phyloP scores from a whole-genome alignment of 441 rosid genomes.

The Manihot esculenta region DNA sequence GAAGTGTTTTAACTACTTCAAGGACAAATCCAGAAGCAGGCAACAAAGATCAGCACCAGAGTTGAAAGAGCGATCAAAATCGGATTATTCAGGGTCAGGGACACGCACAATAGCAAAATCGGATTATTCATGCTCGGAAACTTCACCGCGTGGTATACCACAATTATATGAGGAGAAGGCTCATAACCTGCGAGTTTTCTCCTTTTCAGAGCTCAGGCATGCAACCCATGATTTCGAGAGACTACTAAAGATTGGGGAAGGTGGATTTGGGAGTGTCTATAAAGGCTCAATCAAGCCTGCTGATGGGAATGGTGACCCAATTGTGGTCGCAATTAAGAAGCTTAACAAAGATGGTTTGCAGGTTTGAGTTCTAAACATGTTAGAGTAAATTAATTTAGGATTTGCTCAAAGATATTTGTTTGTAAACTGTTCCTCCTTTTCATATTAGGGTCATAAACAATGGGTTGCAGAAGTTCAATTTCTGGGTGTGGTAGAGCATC shows the following conservation, averaged over 20 bases:
- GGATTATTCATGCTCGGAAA: constrained; percentile 49
- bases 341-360: constrained; percentile 54
- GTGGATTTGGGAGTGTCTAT: constrained; percentile 78
- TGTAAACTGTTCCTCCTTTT: too few species aligned
- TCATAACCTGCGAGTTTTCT: constrained; percentile 59
- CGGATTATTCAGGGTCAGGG: constrained; percentile 23
- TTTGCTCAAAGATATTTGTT: too few species aligned
- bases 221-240: constrained; percentile 65
- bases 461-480: constrained; percentile 67
- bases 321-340: constrained; percentile 48
- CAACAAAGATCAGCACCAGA: constrained; percentile 54
- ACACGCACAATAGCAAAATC: constrained; percentile 35
- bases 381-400: too few species aligned
- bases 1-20: constrained; percentile 60
- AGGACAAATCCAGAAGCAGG: constrained; percentile 42
- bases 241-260: constrained; percentile 70
- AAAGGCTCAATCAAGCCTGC: constrained; percentile 52
- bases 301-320: constrained; percentile 38
- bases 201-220: constrained; percentile 58
- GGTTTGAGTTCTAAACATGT: constrained; percentile 29
- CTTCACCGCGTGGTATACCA: constrained; percentile 56
- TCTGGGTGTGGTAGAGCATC: constrained; percentile 58
- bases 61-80: constrained; percentile 27
- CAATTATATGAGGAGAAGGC: constrained; percentile 64
- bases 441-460: constrained; percentile 57